phyloP scores from a whole-genome alignment of 768 basidiomycete species.

The Collybiopsis luxurians region DNA sequence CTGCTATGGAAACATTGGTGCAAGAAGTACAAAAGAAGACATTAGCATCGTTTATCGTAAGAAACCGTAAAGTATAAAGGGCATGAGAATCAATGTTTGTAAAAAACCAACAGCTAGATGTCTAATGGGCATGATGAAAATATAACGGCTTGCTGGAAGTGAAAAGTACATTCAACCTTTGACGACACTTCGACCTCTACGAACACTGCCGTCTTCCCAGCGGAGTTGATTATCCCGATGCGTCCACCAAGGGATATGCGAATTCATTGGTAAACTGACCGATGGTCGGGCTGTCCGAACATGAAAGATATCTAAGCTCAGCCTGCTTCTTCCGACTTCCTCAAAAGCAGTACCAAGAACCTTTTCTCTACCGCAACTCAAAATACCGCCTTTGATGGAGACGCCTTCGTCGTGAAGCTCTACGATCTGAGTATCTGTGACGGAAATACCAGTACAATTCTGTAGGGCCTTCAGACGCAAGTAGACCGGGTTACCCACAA shows the following conservation, averaged over 20 bases:
- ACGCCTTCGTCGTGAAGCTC: not conserved
- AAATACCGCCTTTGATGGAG: not conserved
- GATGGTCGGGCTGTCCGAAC: not conserved
- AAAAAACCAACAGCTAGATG: too few species aligned
- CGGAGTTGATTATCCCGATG: not conserved
- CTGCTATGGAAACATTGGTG: not conserved
- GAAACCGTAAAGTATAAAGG: too few species aligned
- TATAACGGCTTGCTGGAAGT: not conserved
- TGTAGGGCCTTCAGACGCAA: constrained; percentile 6
- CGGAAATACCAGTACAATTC: constrained; percentile 1
- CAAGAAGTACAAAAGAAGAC: not conserved
- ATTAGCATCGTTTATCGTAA: not conserved
- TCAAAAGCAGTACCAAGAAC: constrained; percentile 6
- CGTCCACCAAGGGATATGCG: constrained; percentile 1
- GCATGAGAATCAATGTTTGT: too few species aligned
- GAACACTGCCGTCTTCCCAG: constrained; percentile 4
- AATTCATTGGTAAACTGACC: not conserved
- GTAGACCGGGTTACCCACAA: constrained; percentile 6
- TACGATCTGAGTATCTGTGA: not conserved
- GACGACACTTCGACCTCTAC: constrained; percentile 5
- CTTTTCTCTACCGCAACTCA: constrained; percentile 5
- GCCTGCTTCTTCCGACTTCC: constrained; percentile 2
- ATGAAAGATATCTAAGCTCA: not conserved
- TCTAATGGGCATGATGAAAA: too few species aligned
- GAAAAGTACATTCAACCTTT: not conserved